Evolutionary conservation across 108 stramenopile genomes (phyloP), one percentile per base, ranked within the genome.

Genomic region (Epithemia pelagica): DNA sequence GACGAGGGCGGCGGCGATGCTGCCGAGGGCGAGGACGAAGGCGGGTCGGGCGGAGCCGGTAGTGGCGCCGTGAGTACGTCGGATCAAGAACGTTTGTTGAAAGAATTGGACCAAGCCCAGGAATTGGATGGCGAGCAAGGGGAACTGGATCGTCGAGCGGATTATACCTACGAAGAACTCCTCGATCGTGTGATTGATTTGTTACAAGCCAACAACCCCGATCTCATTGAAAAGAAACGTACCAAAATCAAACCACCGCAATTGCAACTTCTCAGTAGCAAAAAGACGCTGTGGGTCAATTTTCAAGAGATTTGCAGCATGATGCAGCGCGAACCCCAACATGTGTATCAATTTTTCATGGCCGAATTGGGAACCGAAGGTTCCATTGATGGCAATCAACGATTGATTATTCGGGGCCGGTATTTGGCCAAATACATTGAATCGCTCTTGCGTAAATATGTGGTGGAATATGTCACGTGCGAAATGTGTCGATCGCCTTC

Each of bases 301-400:
- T 99, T 96, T 70, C 95, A 96, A 68, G 99, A 98, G 73, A 98
- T 99, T 70, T 98, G 97, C 73, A 82, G 88, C 76, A 89, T 95
- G 83, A 98, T 99, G 98, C 88, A 95, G 67, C 93, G 99, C 56
- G 72, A 73, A 73, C 90, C 96, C 10, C 96, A 98, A 67, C 98
- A 99, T 74, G 97, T 99, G 53, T 98, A 96, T 73, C 91, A 92
- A 55, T 99, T 98, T 78, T 97, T 99, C 77, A 95, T 99, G 91
- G 97, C 99, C 54, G 99, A 99, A 73, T 77, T 99, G 30, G 98
- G 98, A 66, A 99, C 99, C 15, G 98, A 98, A 78, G 99, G 93
- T 52, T 77, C 84, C 68, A 98, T 99, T 76, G 99, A 99, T 79
- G 98, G 97, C 58, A 97, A 96, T 77, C 94, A 97, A 70, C 96